Base-by-base conservation (phyloP, 495 filamentous ascomycete species). In the Glonium stellatum region DNA sequence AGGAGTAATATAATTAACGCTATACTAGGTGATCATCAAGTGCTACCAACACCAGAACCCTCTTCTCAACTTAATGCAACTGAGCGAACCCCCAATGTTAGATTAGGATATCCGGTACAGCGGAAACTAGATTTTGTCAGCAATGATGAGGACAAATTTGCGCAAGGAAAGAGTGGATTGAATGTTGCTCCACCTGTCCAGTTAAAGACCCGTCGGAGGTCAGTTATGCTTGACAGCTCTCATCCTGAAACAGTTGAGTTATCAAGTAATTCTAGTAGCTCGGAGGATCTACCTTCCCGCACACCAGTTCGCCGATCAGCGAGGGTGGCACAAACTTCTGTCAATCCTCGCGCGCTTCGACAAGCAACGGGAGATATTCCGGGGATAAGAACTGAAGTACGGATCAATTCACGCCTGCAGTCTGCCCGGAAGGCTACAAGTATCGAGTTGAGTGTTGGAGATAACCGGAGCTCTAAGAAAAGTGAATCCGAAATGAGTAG, bases 401-500 rank as follows among this genome's bases (percentile, higher is more conserved):
- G 18, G 10, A 44, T 44, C 12, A 44, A 11, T 11, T 15, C 39
- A 13, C 39, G 39, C 10, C 18, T 44, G 13, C 12, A 11, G 13
- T 44, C 39, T 44, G 39, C 13, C 39, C 39, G 39, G 4, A 44
- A 2, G 39, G 18, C 4, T 11, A 15, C 39, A 15, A 11, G 10
- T 44, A 44, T 18, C 4, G 39, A 44, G 10, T 11, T 18, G 4
- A 18, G 4, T 3, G 39, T 11, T 4, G 13, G 18, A 44, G 4
- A 44, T 44, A 44, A 15, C 39, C 13, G 13, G 18, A 44, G 10
- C 39, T 11, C 21, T 1, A 27, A 31, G 19, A 25, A 23, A 15
- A 22, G 21, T 5, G 59, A 62, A 35, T 18, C 59, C 8, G 53
- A 62, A 18, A 48, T 53, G 4, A 57, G 54, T 18, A 52, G 54